These are phyloP conservation scores for Dittrichia graveolens DNA, from an alignment of 129 eudicot species.

Conservation along the genomic window DNA sequence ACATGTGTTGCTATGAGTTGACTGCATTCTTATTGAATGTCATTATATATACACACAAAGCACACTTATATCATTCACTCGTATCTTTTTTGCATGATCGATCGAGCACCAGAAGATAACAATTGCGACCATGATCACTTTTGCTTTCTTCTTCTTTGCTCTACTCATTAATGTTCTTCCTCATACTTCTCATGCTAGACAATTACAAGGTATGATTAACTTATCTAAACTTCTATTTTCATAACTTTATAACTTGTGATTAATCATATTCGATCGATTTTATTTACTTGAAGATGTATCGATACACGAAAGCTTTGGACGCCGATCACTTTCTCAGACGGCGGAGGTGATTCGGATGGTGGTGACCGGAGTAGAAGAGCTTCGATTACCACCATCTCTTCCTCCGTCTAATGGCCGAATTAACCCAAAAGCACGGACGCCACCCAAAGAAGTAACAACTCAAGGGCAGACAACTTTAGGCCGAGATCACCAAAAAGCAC, in stretches of 20 bases:
- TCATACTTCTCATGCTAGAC: not conserved
- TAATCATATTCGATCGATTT: not conserved
- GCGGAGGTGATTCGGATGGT: not conserved
- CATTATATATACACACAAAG: no score
- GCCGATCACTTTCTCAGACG: not conserved
- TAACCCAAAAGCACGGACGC: not conserved
- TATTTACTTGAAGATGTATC: not conserved
- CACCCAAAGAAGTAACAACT: not conserved
- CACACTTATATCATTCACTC: no score
- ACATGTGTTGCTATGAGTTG: no score
- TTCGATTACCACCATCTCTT: no score
- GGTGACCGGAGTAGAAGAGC: not conserved
- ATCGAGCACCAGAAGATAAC: not conserved
- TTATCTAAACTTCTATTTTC: not conserved
- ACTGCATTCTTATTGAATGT: no score
- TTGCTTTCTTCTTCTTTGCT: slow-evolving; percentile 1
- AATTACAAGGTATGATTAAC: not conserved
- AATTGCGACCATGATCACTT: not conserved
- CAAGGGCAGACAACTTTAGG: not conserved
- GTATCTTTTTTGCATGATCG: no score
- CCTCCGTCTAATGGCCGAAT: not conserved
- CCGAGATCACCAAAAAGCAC: not conserved
- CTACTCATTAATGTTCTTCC: not conserved
- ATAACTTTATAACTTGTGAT: not conserved
- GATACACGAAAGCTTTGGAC: no score